Evolutionary conservation across 2,329 filamentous ascomycete genomes (phyloP).

Genomic region (Penicillium crustosum): DNA sequence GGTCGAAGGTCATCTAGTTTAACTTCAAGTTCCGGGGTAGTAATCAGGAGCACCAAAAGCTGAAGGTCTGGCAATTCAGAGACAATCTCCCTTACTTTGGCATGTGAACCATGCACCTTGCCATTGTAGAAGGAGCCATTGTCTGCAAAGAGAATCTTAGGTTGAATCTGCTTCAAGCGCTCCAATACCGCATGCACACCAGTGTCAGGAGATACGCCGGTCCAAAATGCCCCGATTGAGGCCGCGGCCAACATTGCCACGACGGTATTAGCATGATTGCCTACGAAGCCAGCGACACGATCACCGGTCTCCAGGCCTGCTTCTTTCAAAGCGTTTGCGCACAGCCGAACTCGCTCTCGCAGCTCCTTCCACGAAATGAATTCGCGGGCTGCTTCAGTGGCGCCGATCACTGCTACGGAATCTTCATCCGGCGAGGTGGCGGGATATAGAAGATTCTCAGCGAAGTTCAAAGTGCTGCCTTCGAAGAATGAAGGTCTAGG

Average conservation of each 20-base stretch:
- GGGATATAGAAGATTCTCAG: conserved; percentile 90
- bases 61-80: conserved; percentile 65
- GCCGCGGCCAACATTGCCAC: conserved; percentile 84
- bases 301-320: conserved; percentile 64
- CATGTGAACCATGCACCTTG: conserved; percentile 76
- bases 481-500: conserved; percentile 84
- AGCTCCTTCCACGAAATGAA: conserved; percentile 75
- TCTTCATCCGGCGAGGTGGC: conserved; percentile 56
- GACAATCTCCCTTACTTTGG: conserved; percentile 77
- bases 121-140: conserved; percentile 90
- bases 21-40: conserved; percentile 49
- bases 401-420: conserved; percentile 71
- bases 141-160: conserved; percentile 79
- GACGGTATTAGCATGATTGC: conserved; percentile 83
- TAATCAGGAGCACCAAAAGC: conserved; percentile 72
- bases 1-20: conserved; percentile 37
- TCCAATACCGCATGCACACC: conserved; percentile 90
- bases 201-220: conserved; percentile 86
- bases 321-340: conserved; percentile 67
- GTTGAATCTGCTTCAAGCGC: conserved; percentile 79
- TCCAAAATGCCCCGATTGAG: conserved; percentile 86
- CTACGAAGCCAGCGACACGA: conserved; percentile 71
- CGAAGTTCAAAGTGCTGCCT: conserved; percentile 81
- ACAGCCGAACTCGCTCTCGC: conserved; percentile 72
- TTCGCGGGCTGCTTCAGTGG: conserved; percentile 70